Evolutionary conservation across 2,329 filamentous ascomycete species (phyloP), one percentile per base, ranked within the genome.

Genomic region (Colletotrichum magnum): DNA sequence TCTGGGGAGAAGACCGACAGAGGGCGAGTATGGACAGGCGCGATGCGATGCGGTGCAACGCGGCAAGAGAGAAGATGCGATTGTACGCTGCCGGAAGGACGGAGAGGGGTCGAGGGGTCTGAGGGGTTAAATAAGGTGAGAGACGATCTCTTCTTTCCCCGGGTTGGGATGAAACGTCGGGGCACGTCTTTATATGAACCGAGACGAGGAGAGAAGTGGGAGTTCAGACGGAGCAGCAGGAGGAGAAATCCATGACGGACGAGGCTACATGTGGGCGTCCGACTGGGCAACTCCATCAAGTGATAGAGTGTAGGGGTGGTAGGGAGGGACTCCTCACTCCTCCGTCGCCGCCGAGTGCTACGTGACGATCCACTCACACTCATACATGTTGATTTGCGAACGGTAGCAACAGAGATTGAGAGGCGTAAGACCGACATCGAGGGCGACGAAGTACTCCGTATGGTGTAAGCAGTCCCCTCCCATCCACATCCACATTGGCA

Each of bases 311-410:
- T 36, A 36, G 32, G 32, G 32, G 32, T 36, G 32, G 32, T 36
- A 36, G 32, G 9, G 32, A 36, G 32, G 32, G 15, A 12, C 5
- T 5, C 41, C 41, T n/a, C 16, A 10, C 10, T 43, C 41, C 41
- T 43, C 66, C 66, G 54, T 56, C 61, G 24, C 61, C 54, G 66
- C 62, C 66, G 66, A 57, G 51, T 61, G 56, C 66, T 56, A 66
- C 66, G 50, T 21, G 32, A 36, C 43, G 66, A 61, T 69, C 66
- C 66, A 69, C 66, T 45, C 66, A 69, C 66, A 69, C 66, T 36
- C 32, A 36, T 36, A 36, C 32, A 36, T 36, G 32, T 36, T 36
- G 32, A 36, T 36, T 36, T 36, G 32, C 32, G 32, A 36, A 36
- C 32, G 32, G 32, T 36, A 10, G 32, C 32, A 36, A 36, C 10